These are phyloP conservation scores for Colletotrichum abscissum DNA, from an alignment of 2,329 filamentous ascomycete species.

Conservation along the genomic window DNA sequence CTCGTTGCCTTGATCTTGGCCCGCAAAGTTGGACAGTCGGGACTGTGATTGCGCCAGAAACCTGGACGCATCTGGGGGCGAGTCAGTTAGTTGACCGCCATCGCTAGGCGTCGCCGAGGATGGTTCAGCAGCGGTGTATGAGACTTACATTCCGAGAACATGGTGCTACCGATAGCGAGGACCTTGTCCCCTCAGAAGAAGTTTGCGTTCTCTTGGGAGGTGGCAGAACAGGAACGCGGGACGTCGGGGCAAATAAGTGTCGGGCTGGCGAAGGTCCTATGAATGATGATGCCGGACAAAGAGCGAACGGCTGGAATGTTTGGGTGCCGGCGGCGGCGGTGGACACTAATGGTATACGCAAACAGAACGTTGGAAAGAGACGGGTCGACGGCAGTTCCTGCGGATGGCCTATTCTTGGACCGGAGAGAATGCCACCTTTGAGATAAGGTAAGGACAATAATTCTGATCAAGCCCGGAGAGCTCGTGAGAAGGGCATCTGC, in stretches of 20 bases:
- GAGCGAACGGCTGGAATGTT: slow-evolving; percentile 27
- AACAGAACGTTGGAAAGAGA: slow-evolving; percentile 12
- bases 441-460: not conserved
- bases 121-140: slow-evolving; percentile 36
- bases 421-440: not conserved
- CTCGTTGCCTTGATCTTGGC: slow-evolving; percentile 64
- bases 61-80: slow-evolving; percentile 83
- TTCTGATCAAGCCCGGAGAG: slow-evolving; percentile 21
- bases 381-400: not conserved
- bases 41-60: slow-evolving; percentile 98
- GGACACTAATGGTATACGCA: slow-evolving; percentile 27
- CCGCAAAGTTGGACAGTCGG: slow-evolving; percentile 77
- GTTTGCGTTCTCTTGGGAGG: not conserved
- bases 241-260: slow-evolving; percentile 23
- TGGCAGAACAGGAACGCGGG: slow-evolving; percentile 25
- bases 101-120: not conserved
- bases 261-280: not conserved
- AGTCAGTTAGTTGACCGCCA: slow-evolving; percentile 37
- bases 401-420: not conserved
- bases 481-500: slow-evolving; percentile 35
- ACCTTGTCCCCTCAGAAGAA: slow-evolving; percentile 33
- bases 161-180: slow-evolving; percentile 40
- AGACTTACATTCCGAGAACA: slow-evolving; percentile 84
- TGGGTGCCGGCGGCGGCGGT: slow-evolving; percentile 24
- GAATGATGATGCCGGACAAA: slow-evolving; percentile 33